Conservation (phyloP, 2,329 filamentous ascomycete species). For the Cordyceps javanica region DNA sequence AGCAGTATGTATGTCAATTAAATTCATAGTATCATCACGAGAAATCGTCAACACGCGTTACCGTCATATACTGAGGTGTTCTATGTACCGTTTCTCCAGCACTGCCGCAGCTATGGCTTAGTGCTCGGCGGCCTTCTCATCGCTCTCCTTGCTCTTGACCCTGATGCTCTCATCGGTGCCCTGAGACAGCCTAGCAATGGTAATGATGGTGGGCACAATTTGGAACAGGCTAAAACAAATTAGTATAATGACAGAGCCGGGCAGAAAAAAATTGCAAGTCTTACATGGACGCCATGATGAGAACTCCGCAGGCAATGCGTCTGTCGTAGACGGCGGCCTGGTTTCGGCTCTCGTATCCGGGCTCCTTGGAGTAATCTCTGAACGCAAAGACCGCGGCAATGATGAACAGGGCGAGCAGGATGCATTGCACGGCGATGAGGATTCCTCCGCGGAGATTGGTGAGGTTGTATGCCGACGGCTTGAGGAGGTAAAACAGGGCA, state of each 20-base stretch:
- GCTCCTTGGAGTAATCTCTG: conserved; percentile 10
- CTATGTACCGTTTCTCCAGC: conserved; percentile 4
- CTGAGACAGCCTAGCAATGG: conserved; percentile 5
- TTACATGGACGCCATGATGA: conserved; percentile 13
- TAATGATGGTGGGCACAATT: conserved; percentile 8
- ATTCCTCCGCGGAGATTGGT: conserved; percentile 6
- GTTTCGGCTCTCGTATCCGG: conserved; percentile 4
- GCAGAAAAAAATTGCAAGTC: neutral
- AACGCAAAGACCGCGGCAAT: conserved; percentile 10
- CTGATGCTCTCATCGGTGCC: conserved; percentile 1
- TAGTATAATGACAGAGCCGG: neutral
- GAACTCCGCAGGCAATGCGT: conserved; percentile 9
- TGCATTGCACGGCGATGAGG: neutral
- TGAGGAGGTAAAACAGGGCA: conserved; percentile 7
- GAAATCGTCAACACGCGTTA: neutral
- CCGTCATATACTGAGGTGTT: neutral
- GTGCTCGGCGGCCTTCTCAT: neutral
- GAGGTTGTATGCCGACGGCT: conserved; percentile 10
- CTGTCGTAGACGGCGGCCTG: conserved; percentile 8
- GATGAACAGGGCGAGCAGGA: conserved; percentile 9
- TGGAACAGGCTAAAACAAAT: conserved; percentile 2
- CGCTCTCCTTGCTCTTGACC: conserved; percentile 6
- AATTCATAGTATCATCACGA: conserved; percentile 8
- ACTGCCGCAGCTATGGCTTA: neutral
- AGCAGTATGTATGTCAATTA: neutral